Evolutionary conservation across 345 rosid genomes (phyloP).

Genomic region (Laguncularia racemosa): DNA sequence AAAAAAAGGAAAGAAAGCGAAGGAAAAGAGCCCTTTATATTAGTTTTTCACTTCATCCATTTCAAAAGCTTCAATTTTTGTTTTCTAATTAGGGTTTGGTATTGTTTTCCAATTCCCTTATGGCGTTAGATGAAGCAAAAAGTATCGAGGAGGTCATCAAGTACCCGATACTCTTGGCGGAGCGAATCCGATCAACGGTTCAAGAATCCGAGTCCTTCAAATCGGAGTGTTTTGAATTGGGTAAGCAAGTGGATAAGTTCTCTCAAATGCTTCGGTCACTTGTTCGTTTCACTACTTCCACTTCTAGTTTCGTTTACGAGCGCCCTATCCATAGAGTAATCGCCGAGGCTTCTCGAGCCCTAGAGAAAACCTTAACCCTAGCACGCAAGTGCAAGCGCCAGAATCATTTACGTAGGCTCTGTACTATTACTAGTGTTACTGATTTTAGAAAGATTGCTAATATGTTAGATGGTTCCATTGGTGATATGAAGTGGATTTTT

Average conservation of each 20-base stretch:
- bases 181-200: constrained; percentile 50
- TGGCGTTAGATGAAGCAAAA: constrained; percentile 27
- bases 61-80: too few species aligned
- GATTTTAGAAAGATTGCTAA: constrained; percentile 61
- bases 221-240: constrained; percentile 45
- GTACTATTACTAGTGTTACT: constrained; percentile 51
- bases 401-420: constrained; percentile 53
- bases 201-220: constrained; percentile 56
- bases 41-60: too few species aligned
- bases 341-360: constrained; percentile 49
- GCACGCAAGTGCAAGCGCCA: constrained; percentile 71
- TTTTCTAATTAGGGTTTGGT: too few species aligned
- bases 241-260: constrained; percentile 52
- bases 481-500: constrained; percentile 76
- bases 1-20: too few species aligned
- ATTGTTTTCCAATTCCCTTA: too few species aligned
- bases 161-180: constrained; percentile 39
- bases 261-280: constrained; percentile 55
- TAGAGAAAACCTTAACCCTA: constrained; percentile 48
- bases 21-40: too few species aligned
- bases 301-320: constrained; percentile 49
- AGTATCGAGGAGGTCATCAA: constrained; percentile 54
- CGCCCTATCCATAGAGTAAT: constrained; percentile 71
- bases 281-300: constrained; percentile 37
- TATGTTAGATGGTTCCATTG: constrained; percentile 70